These are phyloP conservation scores for Bipolaris bicolor DNA, from an alignment of 2,329 filamentous ascomycete genomes.

Conservation along the genomic window DNA sequence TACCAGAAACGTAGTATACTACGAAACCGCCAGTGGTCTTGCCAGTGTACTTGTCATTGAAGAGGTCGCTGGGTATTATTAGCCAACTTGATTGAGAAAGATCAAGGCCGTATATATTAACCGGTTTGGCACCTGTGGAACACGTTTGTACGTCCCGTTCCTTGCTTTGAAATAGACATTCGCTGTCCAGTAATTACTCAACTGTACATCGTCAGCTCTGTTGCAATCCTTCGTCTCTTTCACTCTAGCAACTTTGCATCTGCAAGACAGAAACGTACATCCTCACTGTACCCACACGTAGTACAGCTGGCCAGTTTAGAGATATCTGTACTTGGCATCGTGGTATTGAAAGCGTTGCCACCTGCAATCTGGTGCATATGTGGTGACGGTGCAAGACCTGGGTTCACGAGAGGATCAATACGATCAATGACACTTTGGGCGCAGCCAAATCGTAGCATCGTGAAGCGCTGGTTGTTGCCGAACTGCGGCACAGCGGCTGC, in stretches of 20 bases:
- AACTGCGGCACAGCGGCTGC: slow-evolving; percentile 33
- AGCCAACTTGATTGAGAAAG: background rate
- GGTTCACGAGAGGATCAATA: slow-evolving; percentile 46
- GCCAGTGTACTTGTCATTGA: slow-evolving; percentile 41
- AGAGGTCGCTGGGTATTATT: slow-evolving; percentile 41
- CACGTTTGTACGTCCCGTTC: slow-evolving; percentile 43
- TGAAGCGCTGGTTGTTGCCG: slow-evolving; percentile 17
- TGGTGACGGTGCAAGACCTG: slow-evolving; percentile 42
- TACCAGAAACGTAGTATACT: slow-evolving; percentile 57
- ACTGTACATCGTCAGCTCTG: slow-evolving; percentile 1
- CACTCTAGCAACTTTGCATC: background rate
- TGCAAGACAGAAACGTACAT: slow-evolving; percentile 13
- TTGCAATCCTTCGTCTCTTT: background rate
- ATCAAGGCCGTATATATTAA: background rate
- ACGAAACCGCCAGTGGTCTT: slow-evolving; percentile 51
- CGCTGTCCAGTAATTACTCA: slow-evolving; percentile 44
- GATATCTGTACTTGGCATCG: slow-evolving; percentile 49
- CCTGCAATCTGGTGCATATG: slow-evolving; percentile 52
- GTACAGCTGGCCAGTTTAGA: slow-evolving; percentile 47
- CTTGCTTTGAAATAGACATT: slow-evolving; percentile 44
- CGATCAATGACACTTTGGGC: slow-evolving; percentile 42
- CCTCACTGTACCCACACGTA: slow-evolving; percentile 44
- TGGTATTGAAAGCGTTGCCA: slow-evolving; percentile 55
- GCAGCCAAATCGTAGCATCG: slow-evolving; percentile 45
- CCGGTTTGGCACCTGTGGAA: slow-evolving; percentile 37